Conservation (phyloP, 306 rosid genomes). For the Rubus parviflorus region DNA sequence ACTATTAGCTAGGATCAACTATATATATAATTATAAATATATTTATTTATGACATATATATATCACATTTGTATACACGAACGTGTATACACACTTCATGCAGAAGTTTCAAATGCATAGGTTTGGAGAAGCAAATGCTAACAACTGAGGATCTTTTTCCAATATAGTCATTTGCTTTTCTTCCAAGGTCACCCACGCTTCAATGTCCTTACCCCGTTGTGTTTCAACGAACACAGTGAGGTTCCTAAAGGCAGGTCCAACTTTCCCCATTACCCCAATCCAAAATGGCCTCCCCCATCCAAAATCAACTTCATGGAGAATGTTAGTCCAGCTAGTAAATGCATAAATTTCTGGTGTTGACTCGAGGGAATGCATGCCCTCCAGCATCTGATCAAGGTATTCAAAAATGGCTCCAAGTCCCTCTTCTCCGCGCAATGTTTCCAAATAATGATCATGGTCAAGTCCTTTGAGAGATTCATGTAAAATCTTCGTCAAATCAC, state of each 20-base stretch:
- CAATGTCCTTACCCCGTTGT: constrained; percentile 31
- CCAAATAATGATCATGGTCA: background rate
- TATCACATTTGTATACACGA: too few species aligned
- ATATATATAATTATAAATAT: too few species aligned
- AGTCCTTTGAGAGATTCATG: background rate
- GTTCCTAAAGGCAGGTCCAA: constrained; percentile 36
- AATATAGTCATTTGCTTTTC: constrained; percentile 26
- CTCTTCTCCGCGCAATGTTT: constrained; percentile 31
- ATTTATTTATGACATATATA: too few species aligned
- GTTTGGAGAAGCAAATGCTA: constrained; percentile 31
- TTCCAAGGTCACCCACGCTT: constrained; percentile 53
- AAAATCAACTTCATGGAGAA: constrained; percentile 46
- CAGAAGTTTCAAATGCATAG: background rate
- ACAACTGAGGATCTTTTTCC: constrained; percentile 42
- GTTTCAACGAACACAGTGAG: constrained; percentile 37
- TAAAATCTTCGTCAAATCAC: background rate
- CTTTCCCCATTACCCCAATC: constrained; percentile 50
- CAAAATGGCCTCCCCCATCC: constrained; percentile 62
- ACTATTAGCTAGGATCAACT: too few species aligned
- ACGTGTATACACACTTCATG: background rate
- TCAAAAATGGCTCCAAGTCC: constrained; percentile 26
- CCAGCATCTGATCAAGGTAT: constrained; percentile 24
- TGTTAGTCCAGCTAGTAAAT: constrained; percentile 45
- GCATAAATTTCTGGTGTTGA: constrained; percentile 21
- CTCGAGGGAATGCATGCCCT: constrained; percentile 13